phyloP scores from a whole-genome alignment of 352 stramenopile genomes.

The Phytophthora boehmeriae region DNA sequence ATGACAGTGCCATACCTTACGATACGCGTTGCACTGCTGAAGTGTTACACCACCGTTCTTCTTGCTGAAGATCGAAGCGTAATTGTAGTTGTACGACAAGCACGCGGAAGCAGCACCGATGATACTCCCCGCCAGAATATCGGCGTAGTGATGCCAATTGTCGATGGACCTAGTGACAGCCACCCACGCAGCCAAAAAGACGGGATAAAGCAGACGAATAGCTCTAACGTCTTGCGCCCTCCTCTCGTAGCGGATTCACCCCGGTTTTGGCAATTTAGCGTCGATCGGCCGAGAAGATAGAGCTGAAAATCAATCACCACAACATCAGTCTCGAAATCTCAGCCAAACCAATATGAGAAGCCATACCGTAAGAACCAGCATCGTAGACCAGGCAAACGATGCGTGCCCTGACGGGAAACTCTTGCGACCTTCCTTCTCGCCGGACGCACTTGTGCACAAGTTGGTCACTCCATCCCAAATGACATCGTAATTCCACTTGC shows the following conservation, averaged over 20 bases:
- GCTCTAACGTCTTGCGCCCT: slow-evolving; percentile 50
- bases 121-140: slow-evolving; percentile 62
- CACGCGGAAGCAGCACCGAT: slow-evolving; percentile 41
- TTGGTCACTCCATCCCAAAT: slow-evolving; percentile 70
- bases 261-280: slow-evolving; percentile 50
- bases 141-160: slow-evolving; percentile 79
- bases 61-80: slow-evolving; percentile 35
- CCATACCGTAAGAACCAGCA: slow-evolving; percentile 71
- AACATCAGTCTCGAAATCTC: too few species aligned
- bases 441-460: slow-evolving; percentile 46
- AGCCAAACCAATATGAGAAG: too few species aligned
- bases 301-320: too few species aligned
- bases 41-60: too few species aligned
- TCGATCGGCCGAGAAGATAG: slow-evolving; percentile 63
- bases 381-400: slow-evolving; percentile 65
- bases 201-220: slow-evolving; percentile 61
- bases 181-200: slow-evolving; percentile 57
- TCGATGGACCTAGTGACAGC: slow-evolving; percentile 68
- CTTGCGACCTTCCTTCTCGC: slow-evolving; percentile 67
- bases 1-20: too few species aligned
- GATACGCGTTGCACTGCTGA: too few species aligned
- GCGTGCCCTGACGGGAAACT: slow-evolving; percentile 76
- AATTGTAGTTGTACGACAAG: slow-evolving; percentile 57
- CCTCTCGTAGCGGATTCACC: slow-evolving; percentile 41
- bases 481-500: slow-evolving; percentile 57